A percentile compares a stretch with the other conserved stretches of the same genome.
phyloP scores from a whole-genome alignment of 2,329 filamentous ascomycete genomes.

The Phialocephala subalpina region DNA sequence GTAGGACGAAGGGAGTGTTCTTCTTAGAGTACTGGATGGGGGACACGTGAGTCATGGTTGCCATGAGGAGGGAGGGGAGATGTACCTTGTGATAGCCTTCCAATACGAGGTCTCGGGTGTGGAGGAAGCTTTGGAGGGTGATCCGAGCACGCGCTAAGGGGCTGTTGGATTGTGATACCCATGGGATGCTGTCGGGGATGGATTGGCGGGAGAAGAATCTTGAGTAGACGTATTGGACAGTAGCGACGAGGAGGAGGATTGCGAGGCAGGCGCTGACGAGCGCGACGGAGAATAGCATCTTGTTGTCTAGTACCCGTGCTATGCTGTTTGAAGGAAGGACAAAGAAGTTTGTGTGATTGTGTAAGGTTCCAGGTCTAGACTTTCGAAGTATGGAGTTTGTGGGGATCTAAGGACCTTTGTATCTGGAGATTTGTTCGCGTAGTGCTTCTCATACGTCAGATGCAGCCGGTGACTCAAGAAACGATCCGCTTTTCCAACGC shows the following conservation, averaged over 20 bases:
- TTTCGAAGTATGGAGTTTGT: background rate
- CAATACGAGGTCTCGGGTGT: constrained; percentile 31
- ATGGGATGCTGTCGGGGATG: constrained; percentile 29
- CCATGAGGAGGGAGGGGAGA: background rate
- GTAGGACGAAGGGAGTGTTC: constrained; percentile 51
- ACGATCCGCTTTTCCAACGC: background rate
- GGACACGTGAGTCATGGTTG: constrained; percentile 13
- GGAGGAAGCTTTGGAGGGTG: constrained; percentile 28
- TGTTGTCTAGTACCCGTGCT: background rate
- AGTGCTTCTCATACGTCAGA: too few relatives aligned
- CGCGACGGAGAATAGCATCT: background rate
- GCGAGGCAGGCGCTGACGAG: background rate
- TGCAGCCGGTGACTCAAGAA: background rate
- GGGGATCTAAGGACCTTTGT: background rate
- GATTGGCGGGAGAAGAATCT: constrained; percentile 29
- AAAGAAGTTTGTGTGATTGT: background rate
- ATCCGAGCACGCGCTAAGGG: constrained; percentile 28
- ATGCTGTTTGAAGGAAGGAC: background rate
- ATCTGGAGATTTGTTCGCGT: background rate
- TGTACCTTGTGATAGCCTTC: constrained; percentile 34
- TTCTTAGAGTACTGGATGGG: constrained; percentile 50
- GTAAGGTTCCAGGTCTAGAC: background rate
- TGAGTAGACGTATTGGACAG: constrained; percentile 17
- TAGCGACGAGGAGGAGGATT: background rate
- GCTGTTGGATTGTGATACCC: constrained; percentile 26